phyloP scores from a whole-genome alignment of 176 grass and related monocot species.

The Bothriochloa decipiens region DNA sequence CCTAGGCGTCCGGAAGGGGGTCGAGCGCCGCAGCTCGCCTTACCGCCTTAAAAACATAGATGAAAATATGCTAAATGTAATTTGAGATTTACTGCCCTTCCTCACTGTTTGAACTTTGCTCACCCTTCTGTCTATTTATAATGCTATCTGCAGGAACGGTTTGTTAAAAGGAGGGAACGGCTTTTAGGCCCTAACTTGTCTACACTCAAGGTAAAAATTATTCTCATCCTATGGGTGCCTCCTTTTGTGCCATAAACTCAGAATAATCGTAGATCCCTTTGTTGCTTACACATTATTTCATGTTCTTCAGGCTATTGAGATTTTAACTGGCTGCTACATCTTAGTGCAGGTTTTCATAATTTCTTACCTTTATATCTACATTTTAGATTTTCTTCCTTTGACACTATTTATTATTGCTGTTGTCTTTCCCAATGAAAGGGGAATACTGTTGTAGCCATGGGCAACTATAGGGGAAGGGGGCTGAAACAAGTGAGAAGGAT shows the following conservation, averaged over 20 bases:
- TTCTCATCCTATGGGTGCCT: background rate
- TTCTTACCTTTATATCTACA: constrained; percentile 23
- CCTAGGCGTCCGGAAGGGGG: background rate
- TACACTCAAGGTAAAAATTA: constrained; percentile 78
- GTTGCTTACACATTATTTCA: constrained; percentile 25
- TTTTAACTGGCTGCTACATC: constrained; percentile 97
- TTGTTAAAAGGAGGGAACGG: constrained; percentile 97
- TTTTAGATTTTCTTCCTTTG: constrained; percentile 15
- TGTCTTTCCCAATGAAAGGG: constrained; percentile 59
- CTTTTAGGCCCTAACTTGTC: constrained; percentile 94
- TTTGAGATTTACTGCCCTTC: background rate
- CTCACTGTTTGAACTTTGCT: constrained; percentile 15
- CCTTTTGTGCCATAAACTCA: background rate
- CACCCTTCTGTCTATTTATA: constrained; percentile 14
- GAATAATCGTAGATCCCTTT: background rate
- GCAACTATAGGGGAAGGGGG: constrained; percentile 86
- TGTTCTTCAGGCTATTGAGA: constrained; percentile 82
- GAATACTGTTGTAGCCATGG: constrained; percentile 92
- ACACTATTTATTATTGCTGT: constrained; percentile 13
- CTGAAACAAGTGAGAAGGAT: constrained; percentile 87
- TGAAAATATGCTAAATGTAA: constrained; percentile 30
- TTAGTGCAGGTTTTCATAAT: constrained; percentile 76
- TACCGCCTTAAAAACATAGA: background rate
- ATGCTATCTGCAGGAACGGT: constrained; percentile 73
- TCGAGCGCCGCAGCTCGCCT: background rate